These are phyloP conservation scores for Penicillium atrosanguineum DNA, from an alignment of 495 filamentous ascomycete species.

Conservation along the genomic window DNA sequence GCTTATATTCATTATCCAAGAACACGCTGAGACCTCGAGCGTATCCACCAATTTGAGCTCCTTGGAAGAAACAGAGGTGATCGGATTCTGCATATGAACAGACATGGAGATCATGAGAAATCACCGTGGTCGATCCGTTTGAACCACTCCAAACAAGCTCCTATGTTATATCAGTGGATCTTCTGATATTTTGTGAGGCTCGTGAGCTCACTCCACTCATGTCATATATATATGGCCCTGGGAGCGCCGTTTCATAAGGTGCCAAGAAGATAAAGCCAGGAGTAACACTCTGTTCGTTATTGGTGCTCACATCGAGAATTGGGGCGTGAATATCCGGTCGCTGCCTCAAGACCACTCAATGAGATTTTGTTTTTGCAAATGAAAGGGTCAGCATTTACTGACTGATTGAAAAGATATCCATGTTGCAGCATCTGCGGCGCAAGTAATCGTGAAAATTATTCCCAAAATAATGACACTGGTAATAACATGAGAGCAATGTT, in stretches of 20 bases:
- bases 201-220: conserved; percentile 8
- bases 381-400: too few relatives aligned
- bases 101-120: conserved; percentile 3
- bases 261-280: conserved; percentile 14
- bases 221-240: conserved; percentile 20
- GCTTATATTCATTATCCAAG: background rate
- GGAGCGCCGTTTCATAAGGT: conserved; percentile 4
- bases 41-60: background rate
- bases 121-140: background rate
- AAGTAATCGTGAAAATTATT: too few relatives aligned
- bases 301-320: conserved; percentile 2
- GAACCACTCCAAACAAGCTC: background rate
- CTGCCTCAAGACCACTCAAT: too few relatives aligned
- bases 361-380: too few relatives aligned
- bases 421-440: too few relatives aligned
- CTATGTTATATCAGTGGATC: too few relatives aligned
- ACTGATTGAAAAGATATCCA: too few relatives aligned
- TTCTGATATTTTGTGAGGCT: background rate
- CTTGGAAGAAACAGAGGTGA: conserved; percentile 5
- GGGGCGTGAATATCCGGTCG: background rate
- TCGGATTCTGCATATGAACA: conserved; percentile 2
- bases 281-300: background rate
- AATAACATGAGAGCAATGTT: too few relatives aligned
- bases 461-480: too few relatives aligned
- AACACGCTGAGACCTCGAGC: background rate